Evolutionary conservation across 2,329 filamentous ascomycete species (phyloP), one percentile per base, ranked within the genome.

Genomic region (Exophiala xenobiotica): DNA sequence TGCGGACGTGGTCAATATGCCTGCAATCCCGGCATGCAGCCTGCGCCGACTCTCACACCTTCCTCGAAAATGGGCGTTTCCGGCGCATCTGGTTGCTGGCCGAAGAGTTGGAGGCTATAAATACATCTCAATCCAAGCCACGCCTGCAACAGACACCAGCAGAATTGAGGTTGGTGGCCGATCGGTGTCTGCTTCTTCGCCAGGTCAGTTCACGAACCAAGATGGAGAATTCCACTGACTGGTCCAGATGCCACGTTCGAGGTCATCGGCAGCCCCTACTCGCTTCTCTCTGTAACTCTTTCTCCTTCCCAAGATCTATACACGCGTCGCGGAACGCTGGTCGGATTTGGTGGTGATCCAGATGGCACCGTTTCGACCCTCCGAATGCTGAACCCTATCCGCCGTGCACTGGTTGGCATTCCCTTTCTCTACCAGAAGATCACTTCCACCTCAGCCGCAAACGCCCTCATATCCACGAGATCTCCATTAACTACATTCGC

Each of bases 291-390:
- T 18, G 91, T 96, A 59, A 89, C 87, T 6, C 81, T 99, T 46
- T 95, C 93, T 27, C 88, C 93, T 35, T 97, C 92, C 24, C 92
- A 97, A 70, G 87, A 88, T 63, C 83, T 99, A 43, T 96, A 93
- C 71, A 96, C 93, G 18, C 82, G 92, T 62, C 84, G 90, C 64
- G 95, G 95, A 47, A 96, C 92, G 1, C 77, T 99, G 44, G 88
- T 97, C 47, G 51, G 44, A n/a, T 54, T 54, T 46, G 49, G 52
- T 6, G 93, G 93, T 61, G 92, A 95, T 68, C 79, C 89, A 51
- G 90, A 96, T 67, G 95, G 95, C 79, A 57, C 57, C 9, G 81
- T 95, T 70, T 97, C 93, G 1, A 95, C 90, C 0, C 80, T 99
- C 52, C 91, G 90, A 38, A 71, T 96, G 45, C 82, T 97, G 49